Conservation (phyloP, 345 rosid genomes). For the Camelina laxa region DNA sequence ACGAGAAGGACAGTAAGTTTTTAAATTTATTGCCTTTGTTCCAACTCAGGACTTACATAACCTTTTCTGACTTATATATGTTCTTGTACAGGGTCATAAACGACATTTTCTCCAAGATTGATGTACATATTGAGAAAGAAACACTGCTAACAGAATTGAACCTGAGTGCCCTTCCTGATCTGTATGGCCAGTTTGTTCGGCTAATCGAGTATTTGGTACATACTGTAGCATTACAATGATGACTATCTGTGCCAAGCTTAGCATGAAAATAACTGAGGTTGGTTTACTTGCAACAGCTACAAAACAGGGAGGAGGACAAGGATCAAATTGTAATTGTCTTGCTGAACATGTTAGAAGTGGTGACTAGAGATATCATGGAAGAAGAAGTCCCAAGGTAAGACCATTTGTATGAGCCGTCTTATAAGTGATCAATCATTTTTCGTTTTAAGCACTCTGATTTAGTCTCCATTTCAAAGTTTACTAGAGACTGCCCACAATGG, state of each 20-base stretch:
- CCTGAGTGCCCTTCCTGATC: slow-evolving; percentile 80
- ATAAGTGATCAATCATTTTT: slow-evolving; percentile 4
- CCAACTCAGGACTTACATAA: not conserved
- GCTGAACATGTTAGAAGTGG: slow-evolving; percentile 64
- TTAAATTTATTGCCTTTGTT: not conserved
- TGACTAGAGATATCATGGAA: slow-evolving; percentile 65
- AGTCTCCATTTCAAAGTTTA: slow-evolving; percentile 44
- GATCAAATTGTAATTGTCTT: slow-evolving; percentile 56
- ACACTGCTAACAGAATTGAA: slow-evolving; percentile 57
- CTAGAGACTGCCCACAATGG: slow-evolving; percentile 55
- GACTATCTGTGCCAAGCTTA: slow-evolving; percentile 13
- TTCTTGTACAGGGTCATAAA: slow-evolving; percentile 62
- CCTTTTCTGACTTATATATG: slow-evolving; percentile 17
- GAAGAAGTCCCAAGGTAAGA: slow-evolving; percentile 56
- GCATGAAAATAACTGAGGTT: slow-evolving; percentile 28
- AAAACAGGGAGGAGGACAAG: slow-evolving; percentile 54
- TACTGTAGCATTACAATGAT: slow-evolving; percentile 13
- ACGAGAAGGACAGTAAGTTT: slow-evolving; percentile 52
- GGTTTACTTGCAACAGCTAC: slow-evolving; percentile 43
- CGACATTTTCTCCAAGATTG: slow-evolving; percentile 57
- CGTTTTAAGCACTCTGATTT: slow-evolving; percentile 20
- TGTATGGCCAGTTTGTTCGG: slow-evolving; percentile 71
- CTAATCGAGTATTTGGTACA: slow-evolving; percentile 77
- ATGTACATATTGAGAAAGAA: slow-evolving; percentile 44
- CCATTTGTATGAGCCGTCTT: slow-evolving; percentile 22